Conservation (phyloP, 2,329 filamentous ascomycete genomes). For the Gliomastix tumulicola region DNA sequence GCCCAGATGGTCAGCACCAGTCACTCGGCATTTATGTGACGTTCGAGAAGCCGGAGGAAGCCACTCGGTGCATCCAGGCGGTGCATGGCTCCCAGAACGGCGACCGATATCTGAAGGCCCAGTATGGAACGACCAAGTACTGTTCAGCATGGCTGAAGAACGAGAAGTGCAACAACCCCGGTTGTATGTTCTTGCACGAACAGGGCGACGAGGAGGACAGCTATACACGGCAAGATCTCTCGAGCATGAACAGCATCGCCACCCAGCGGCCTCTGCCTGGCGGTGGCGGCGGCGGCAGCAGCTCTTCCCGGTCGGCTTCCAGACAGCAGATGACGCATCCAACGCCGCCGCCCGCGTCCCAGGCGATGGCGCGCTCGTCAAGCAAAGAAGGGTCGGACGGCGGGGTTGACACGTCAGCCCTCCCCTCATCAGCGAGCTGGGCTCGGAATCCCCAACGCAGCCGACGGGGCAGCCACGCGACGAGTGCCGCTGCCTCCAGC, state of each 20-base stretch:
- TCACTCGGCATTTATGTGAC: constrained; percentile 98
- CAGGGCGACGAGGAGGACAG: constrained; percentile 97
- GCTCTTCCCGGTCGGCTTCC: constrained; percentile 46
- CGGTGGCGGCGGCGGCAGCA: constrained; percentile 38
- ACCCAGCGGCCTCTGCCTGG: constrained; percentile 62
- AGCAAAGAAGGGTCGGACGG: constrained; percentile 70
- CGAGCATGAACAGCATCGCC: constrained; percentile 85
- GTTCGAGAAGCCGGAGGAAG: constrained; percentile 86
- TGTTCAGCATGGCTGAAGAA: constrained; percentile 95
- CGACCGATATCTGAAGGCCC: constrained; percentile 74
- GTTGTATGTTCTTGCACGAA: constrained; percentile 97
- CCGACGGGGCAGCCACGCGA: constrained; percentile 71
- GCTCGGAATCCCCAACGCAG: constrained; percentile 64
- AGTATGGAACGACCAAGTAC: constrained; percentile 90
- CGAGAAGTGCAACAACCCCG: constrained; percentile 89
- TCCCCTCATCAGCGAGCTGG: constrained; percentile 93
- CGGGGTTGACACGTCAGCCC: constrained; percentile 75
- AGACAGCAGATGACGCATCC: constrained; percentile 38
- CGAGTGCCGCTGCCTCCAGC: constrained; percentile 74
- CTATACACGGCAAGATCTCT: constrained; percentile 89
- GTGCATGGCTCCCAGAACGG: constrained; percentile 92
- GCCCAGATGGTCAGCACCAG: constrained; percentile 65
- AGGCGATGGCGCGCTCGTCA: constrained; percentile 67
- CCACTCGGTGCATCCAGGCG: constrained; percentile 79
- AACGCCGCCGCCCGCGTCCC: constrained; percentile 32